phyloP scores from a whole-genome alignment of 106 monocot genomes.

The Iris macrosiphon region DNA sequence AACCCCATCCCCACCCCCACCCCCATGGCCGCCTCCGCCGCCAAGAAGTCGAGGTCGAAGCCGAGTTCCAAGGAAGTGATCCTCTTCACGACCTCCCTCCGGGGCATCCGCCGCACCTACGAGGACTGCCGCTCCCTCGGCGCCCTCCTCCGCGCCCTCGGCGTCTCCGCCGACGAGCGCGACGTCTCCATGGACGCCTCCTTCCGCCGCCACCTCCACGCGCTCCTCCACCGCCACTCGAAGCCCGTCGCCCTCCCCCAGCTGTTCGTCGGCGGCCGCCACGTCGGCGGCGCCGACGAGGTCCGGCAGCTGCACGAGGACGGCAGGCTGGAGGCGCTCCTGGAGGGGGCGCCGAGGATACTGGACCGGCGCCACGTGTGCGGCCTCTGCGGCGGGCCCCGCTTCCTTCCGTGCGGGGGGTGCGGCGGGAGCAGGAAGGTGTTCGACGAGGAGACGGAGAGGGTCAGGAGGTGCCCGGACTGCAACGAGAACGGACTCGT shows the following conservation, averaged over 20 bases:
- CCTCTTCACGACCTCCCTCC: constrained; percentile 14
- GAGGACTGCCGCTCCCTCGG: constrained; percentile 21
- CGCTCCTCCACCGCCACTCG: not conserved
- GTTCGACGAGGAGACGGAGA: constrained; percentile 9
- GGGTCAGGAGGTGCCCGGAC: constrained; percentile 10
- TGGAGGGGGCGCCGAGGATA: constrained; percentile 22
- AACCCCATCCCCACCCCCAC: not conserved
- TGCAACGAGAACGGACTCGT: constrained; percentile 24
- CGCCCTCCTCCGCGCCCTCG: constrained; percentile 12
- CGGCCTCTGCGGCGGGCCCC: constrained; percentile 29
- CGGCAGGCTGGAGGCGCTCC: constrained; percentile 26
- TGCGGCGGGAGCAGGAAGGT: constrained; percentile 51
- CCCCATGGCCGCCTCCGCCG: too few relatives aligned
- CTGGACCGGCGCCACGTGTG: constrained; percentile 22
- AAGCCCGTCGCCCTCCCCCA: constrained; percentile 18
- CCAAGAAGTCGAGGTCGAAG: too few relatives aligned
- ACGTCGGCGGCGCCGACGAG: constrained; percentile 46
- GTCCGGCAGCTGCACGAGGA: constrained; percentile 43
- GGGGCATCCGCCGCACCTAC: constrained; percentile 15
- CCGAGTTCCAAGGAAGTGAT: too few relatives aligned
- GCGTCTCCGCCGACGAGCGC: constrained; percentile 21
- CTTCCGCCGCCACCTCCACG: constrained; percentile 4
- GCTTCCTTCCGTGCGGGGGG: constrained; percentile 39
- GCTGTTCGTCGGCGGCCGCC: constrained; percentile 28
- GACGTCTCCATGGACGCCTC: constrained; percentile 20